Base-by-base conservation (phyloP, 257 asterid species). In the Solanum microdontum region DNA sequence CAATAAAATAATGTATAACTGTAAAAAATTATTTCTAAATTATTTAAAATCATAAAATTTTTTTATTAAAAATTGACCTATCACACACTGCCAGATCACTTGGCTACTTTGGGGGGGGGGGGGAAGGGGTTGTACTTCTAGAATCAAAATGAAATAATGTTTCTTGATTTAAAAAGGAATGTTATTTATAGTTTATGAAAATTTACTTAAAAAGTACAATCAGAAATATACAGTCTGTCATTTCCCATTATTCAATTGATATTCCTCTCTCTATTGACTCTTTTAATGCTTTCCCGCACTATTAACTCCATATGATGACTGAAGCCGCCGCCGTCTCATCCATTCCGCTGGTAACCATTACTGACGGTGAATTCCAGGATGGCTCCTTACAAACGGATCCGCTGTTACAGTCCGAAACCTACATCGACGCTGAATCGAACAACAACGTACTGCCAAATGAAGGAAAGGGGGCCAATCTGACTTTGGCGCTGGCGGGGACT, bases 381-480 rank as follows among this genome's bases (percentile, higher is more conserved):
- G 88, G 48, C 26, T 66, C 28, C 19, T 33, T 88, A 23, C 74
- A 82, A 3, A 72, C 83, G 43, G 91, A 89, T 75, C 87, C 86
- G 23, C 33, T 89, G 32, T 76, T 91, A 28, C 87, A 75, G 39
- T 83, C 89, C 75, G 90, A 85, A 66, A 83, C 90, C 76, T 89
- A 87, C 68, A 90, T 90, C 68, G 87, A 68, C 64, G 48, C 5
- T 32, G 72, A 28, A 40, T 21, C 39, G 4, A n/a, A 55, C 37
- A 55, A 24, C 8, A 21, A 13, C 10, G 2, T 13, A 26, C 7
- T 40, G 11, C 34, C n/a, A 14, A 51, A 21, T 23, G 76, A 84
- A 7, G 69, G 14, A 23, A 79, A 74, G 1, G 77, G 7, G 75
- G 6, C 77, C 15, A 34, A 84, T 24, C 87, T n/a, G 2, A 19